Evolutionary conservation across 148 eudicot species (phyloP), one percentile per base, ranked within the genome.

Genomic region (Chenopodium quinoa): DNA sequence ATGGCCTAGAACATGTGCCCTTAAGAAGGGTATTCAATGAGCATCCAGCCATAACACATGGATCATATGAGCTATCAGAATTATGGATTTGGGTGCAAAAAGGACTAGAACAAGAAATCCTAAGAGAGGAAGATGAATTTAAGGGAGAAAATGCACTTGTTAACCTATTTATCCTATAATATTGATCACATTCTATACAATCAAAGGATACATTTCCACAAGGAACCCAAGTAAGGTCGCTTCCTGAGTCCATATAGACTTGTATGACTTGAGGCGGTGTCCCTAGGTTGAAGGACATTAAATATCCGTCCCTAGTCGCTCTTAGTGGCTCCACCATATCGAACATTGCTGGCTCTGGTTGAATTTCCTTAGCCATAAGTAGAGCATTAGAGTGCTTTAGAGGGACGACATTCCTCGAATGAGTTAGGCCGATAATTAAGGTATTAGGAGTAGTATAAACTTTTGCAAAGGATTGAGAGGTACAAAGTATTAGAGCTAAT

Each of bases 171-270:
- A 71, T 85, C 75, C 89, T 85, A 47, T 79, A 85, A 48, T 84
- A 88, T 54, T 83, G 87, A 79, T 87, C 85, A 63, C 94, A 91
- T 12, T 91, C 90, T 66, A 89, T 88, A 82, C 94, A 91, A 78
- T 86, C 86, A 66, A 91, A 91, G n/a, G 92, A 82, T 23, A 89
- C 79, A 76, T 88, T 89, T 6, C 92, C 92, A 84, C 93, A 91
- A 56, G 92, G 93, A 7, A 91, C 93, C 93, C 93, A 89, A 79
- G 88, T 89, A 29, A 91, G 91, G 83, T 91, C 91, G 68, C 93
- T 91, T 22, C 93, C 91, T 9, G 93, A 88, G 73, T 91, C 93
- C 84, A 91, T 77, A 71, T 85, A 89, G n/a, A 86, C 90, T 77
- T 84, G 91, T 77, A 91, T 86, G 75, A 85, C 50, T 75, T 89